Evolutionary conservation across 1,284 basidiomycete species (phyloP), one percentile per base, ranked within the genome.

Genomic region (Cryptococcus sp.): DNA sequence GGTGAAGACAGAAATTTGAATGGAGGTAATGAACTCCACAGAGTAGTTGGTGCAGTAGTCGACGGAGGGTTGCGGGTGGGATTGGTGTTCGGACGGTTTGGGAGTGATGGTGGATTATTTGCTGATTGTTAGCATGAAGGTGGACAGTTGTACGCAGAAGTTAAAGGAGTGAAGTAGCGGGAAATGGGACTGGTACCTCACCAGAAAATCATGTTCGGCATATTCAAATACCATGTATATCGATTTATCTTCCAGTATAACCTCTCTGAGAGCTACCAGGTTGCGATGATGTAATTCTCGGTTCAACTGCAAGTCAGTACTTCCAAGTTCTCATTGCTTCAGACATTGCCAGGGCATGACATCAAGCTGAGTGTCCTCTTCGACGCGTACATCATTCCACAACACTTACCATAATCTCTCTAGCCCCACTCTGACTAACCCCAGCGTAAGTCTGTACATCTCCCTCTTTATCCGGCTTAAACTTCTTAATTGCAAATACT

Each of bases 141-240:
- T n/a, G n/a, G n/a, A n/a, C n/a, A n/a, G n/a, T n/a, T n/a, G n/a
- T n/a, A n/a, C n/a, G n/a, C n/a, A n/a, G n/a, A n/a, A n/a, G n/a
- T n/a, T n/a, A n/a, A 37, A 18, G 34, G 28, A 7, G 24, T 23
- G 10, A 14, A n/a, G 2, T 23, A 23, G n/a, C 25, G 21, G 32
- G 18, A 39, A 11, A 44, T 10, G 45, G 36, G 34, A n/a, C n/a
- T 45, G 18, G 22, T 52, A 16, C 78, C 87, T 56, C 61, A 91
- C 91, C 43, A 97, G 78, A 68, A 97, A 94, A 74, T 99, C 96
- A 69, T 99, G 96, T 66, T 98, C 96, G 3, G 94, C 93, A 62
- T 96, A 99, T 63, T 98, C 93, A 62, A 98, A 98, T 16, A 98
- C 91, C 89, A 99, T 96, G 72, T 91, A 94, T 54, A 97, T 96